phyloP scores from a whole-genome alignment of 495 filamentous ascomycete genomes.

The Tuber magnatum region DNA sequence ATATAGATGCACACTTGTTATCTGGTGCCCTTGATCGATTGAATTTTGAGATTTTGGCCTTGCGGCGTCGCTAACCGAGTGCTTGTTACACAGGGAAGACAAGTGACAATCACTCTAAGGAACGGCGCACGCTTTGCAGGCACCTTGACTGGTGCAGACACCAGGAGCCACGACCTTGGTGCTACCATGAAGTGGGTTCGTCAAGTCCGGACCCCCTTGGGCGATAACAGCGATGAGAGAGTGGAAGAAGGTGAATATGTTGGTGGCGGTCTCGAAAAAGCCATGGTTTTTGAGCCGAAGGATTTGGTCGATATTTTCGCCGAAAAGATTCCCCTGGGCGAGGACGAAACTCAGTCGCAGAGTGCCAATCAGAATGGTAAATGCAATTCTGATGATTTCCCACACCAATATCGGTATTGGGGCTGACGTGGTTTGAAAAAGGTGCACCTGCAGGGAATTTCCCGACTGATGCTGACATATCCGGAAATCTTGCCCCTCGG shows the following conservation, averaged over 20 bases:
- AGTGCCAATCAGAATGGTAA: constrained; percentile 66
- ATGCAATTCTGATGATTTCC: constrained; percentile 20
- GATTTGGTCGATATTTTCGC: constrained; percentile 65
- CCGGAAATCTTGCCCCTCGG: constrained; percentile 57
- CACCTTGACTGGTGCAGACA: constrained; percentile 56
- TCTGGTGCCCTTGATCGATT: constrained; percentile 11
- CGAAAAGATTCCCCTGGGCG: constrained; percentile 43
- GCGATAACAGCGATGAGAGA: constrained; percentile 54
- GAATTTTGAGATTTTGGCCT: background rate
- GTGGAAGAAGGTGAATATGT: constrained; percentile 51
- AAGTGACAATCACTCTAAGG: constrained; percentile 59
- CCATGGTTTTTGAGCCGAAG: constrained; percentile 71
- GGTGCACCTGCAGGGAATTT: constrained; percentile 46
- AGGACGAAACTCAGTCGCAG: constrained; percentile 22
- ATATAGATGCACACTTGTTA: constrained; percentile 10
- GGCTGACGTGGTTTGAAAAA: constrained; percentile 24
- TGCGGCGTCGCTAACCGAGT: constrained; percentile 26
- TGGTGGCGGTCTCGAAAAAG: constrained; percentile 57
- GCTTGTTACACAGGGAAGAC: constrained; percentile 53
- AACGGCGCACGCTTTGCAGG: constrained; percentile 68
- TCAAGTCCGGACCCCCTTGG: constrained; percentile 50
- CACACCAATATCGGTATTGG: constrained; percentile 6
- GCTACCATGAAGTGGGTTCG: constrained; percentile 80
- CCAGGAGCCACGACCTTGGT: constrained; percentile 53
- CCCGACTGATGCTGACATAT: constrained; percentile 83